Evolutionary conservation across 768 basidiomycete genomes (phyloP), one percentile per base, ranked within the genome.

Genomic region (Serendipita sp.): DNA sequence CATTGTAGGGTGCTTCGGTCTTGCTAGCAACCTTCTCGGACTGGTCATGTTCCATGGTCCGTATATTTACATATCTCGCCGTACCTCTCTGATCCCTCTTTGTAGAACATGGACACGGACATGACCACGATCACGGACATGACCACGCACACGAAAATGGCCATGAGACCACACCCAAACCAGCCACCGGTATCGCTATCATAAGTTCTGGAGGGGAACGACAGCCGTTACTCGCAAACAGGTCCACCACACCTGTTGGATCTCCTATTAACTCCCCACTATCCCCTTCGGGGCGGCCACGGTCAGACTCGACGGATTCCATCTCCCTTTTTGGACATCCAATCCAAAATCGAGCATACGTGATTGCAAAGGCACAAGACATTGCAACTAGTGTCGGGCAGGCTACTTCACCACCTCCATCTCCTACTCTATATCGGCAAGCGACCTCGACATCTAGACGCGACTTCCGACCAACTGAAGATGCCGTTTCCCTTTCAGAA

Each of bases 41-140:
- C 74, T 99, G 40, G 88, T 95, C 77, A 76, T 99, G 58, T 98
- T 98, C 79, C 93, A 94, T 69, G 96, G 94, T 90, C 68, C 67
- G 83, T 69, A 44, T 55, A 5, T 1, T 40, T 40, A n/a, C 8
- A n/a, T 6, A 8, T 8, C n/a, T 50, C 48, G n/a, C 6, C 48
- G 29, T n/a, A 5, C 48, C 48, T 8, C n/a, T 18, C n/a, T 6
- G 8, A 50, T 37, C 3, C 62, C 46, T 66, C 68, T 62, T 16
- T 46, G n/a, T 66, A 86, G 84, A 86, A 69, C 87, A 90, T 69
- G 78, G 80, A 11, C 84, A 84, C 71, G 77, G 80, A 2, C 89
- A 91, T 70, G 72, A 72, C 37, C 65, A 70, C 10, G 64, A 65
- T 44, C 29, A 48, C 40, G 65, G 65, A 33, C 66, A 69, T 36